phyloP scores from a whole-genome alignment of 78 protist genomes.

The Isochrysis galbana region DNA sequence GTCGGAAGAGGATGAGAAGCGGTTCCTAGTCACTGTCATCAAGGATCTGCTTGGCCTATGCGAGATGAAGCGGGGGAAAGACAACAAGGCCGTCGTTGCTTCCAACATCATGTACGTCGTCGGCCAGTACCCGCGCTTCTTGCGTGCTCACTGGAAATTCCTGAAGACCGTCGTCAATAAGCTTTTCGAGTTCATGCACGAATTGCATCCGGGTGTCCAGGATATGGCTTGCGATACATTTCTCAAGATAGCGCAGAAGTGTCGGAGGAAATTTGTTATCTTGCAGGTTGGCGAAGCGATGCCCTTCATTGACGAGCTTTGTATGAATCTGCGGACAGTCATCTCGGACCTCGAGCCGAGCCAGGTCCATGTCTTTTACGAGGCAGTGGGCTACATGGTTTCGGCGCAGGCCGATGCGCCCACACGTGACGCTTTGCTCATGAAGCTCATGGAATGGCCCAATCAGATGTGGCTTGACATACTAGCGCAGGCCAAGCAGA shows the following conservation, averaged over 20 bases:
- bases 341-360: conserved; percentile 71
- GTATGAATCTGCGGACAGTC: conserved; percentile 52
- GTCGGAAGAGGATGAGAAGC: conserved; percentile 87
- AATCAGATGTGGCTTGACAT: conserved; percentile 77
- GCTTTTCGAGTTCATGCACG: conserved; percentile 99
- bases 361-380: conserved; percentile 86
- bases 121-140: conserved; percentile 99
- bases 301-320: conserved; percentile 90
- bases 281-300: conserved; percentile 59
- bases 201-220: conserved; percentile 97
- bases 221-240: conserved; percentile 99
- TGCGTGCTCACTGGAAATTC: conserved; percentile 94
- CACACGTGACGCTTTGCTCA: conserved; percentile 65
- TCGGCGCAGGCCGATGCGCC: conserved; percentile 50
- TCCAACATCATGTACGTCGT: conserved; percentile 99
- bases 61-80: conserved; percentile 91
- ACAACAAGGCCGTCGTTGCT: conserved; percentile 98
- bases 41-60: conserved; percentile 91
- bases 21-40: conserved; percentile 96
- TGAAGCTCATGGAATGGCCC: conserved; percentile 80
- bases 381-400: conserved; percentile 94
- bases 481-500: conserved; percentile 41
- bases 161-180: conserved; percentile 89
- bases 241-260: conserved; percentile 94
- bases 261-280: conserved; percentile 84